phyloP scores from a whole-genome alignment of 345 rosid species.

The Hypericum perforatum region DNA sequence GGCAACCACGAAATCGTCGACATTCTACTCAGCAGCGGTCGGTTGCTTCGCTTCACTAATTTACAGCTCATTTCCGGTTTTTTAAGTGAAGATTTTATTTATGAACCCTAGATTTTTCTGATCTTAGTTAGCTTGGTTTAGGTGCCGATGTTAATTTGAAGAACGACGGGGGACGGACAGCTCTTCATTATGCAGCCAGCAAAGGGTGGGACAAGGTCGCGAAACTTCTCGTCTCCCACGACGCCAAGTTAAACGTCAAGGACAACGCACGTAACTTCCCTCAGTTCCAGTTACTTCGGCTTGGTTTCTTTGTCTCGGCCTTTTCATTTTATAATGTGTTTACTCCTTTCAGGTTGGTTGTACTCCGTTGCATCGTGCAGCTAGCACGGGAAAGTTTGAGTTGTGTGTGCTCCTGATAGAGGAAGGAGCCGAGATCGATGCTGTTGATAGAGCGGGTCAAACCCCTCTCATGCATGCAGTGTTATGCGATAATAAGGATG shows the following conservation, averaged over 20 bases:
- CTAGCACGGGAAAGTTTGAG: conserved; percentile 66
- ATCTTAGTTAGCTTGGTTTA: conserved; percentile 6
- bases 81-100: no score
- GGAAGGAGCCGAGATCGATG: conserved; percentile 88
- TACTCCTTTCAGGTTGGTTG: conserved; percentile 62
- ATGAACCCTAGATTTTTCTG: no score
- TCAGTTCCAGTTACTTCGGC: background rate
- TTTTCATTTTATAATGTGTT: background rate
- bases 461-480: conserved; percentile 86
- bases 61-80: background rate
- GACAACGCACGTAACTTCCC: conserved; percentile 54
- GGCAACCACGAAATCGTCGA: conserved; percentile 55
- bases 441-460: conserved; percentile 70
- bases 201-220: conserved; percentile 71
- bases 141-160: conserved; percentile 72
- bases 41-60: conserved; percentile 3
- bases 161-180: conserved; percentile 77
- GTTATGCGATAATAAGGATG: conserved; percentile 59
- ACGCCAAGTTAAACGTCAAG: conserved; percentile 54
- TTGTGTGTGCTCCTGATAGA: conserved; percentile 69
- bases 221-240: conserved; percentile 47
- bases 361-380: conserved; percentile 84
- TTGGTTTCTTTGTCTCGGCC: conserved; percentile 1
- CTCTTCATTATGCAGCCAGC: conserved; percentile 96
- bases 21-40: conserved; percentile 48